A percentile compares a stretch with the other conserved stretches of the same genome.
Conservation (phyloP, 495 filamentous ascomycete genomes). For the Tuber magnatum region DNA sequence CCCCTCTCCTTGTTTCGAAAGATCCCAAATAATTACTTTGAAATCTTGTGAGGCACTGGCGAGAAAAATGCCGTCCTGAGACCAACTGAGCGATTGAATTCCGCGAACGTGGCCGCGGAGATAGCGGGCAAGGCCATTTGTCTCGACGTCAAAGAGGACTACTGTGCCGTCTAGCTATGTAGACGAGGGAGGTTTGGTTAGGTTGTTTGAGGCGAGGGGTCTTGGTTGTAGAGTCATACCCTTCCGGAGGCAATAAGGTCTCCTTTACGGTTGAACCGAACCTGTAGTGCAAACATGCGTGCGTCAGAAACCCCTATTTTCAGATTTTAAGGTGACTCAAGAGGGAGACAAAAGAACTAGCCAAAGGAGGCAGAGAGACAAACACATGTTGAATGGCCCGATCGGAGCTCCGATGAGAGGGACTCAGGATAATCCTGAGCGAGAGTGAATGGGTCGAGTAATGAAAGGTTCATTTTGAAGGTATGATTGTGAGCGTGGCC, state of each 20-base stretch:
- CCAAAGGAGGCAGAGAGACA: conserved; percentile 19
- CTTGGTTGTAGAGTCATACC: conserved; percentile 46
- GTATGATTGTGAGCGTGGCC: not conserved
- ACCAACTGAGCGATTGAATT: conserved; percentile 91
- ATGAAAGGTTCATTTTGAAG: conserved; percentile 63
- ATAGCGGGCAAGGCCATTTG: conserved; percentile 89
- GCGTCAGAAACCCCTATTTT: conserved; percentile 56
- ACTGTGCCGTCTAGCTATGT: conserved; percentile 74
- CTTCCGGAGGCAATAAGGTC: conserved; percentile 90
- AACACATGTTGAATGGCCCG: conserved; percentile 53
- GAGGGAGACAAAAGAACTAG: conserved; percentile 8
- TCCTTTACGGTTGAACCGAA: conserved; percentile 89
- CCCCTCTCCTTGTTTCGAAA: conserved; percentile 51
- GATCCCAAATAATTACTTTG: conserved; percentile 91
- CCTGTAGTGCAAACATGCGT: conserved; percentile 42
- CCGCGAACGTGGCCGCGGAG: conserved; percentile 83
- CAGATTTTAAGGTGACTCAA: conserved; percentile 28
- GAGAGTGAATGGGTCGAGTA: conserved; percentile 74
- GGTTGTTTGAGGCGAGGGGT: conserved; percentile 6
- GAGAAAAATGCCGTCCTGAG: conserved; percentile 81
- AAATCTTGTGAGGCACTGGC: conserved; percentile 91
- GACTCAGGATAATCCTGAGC: conserved; percentile 92
- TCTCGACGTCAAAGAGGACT: conserved; percentile 93
- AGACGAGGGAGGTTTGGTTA: conserved; percentile 19
- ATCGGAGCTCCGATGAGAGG: conserved; percentile 75